Evolutionary conservation across 352 stramenopile species (phyloP).

Genomic region (Phytophthora citricola): DNA sequence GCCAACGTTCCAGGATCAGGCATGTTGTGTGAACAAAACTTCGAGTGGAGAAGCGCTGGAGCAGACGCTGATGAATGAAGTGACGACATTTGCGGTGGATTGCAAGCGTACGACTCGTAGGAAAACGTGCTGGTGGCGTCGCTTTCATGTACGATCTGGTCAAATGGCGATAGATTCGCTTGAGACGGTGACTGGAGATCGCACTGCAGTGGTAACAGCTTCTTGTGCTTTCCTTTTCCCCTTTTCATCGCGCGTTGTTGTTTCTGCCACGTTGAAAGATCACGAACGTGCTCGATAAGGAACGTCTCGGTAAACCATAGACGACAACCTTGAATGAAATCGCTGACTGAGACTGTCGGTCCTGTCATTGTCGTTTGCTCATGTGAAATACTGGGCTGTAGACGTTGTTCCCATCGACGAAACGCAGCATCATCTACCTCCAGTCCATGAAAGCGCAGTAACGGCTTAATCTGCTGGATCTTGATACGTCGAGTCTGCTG

Average conservation of each 20-base stretch:
- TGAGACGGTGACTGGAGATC: conserved; percentile 16
- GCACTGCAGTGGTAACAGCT: conserved; percentile 25
- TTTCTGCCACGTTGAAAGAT: conserved; percentile 30
- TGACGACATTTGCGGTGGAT: conserved; percentile 22
- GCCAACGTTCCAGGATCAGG: conserved; percentile 24
- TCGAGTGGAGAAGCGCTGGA: conserved; percentile 32
- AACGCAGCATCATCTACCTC: conserved; percentile 48
- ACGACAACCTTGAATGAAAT: conserved; percentile 54
- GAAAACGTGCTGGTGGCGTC: conserved; percentile 52
- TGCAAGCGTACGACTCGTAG: conserved; percentile 49
- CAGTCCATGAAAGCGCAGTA: conserved; percentile 52
- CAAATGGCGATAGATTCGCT: conserved; percentile 48
- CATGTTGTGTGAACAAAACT: conserved; percentile 32
- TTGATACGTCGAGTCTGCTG: conserved; percentile 41
- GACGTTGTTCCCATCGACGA: conserved; percentile 65
- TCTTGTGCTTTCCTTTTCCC: conserved; percentile 15
- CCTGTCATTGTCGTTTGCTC: conserved; percentile 7
- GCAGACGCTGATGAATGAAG: conserved; percentile 29
- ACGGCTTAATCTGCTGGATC: conserved; percentile 41
- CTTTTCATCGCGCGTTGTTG: conserved; percentile 28
- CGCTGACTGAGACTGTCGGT: conserved; percentile 40
- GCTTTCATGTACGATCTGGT: conserved; percentile 46
- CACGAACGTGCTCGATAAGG: conserved; percentile 47
- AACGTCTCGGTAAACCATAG: conserved; percentile 62
- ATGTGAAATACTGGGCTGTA: conserved; percentile 23